phyloP scores from a whole-genome alignment of 192 early-diverging fungal genomes.

The Linnemannia exigua region DNA sequence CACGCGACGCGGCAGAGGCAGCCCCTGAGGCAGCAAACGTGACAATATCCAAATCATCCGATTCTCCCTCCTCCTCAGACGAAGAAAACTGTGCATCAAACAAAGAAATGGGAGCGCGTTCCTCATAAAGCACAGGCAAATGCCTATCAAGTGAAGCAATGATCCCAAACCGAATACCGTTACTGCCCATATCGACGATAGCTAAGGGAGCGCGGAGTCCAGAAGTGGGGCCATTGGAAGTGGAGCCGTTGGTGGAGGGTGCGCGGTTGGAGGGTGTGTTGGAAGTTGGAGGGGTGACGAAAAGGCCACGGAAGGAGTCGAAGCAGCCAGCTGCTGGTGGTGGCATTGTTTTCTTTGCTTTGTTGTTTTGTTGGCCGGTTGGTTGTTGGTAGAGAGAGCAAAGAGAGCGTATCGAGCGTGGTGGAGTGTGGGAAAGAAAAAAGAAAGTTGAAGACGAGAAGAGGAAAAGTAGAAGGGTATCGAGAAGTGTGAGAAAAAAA shows the following conservation, averaged over 20 bases:
- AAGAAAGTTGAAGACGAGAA: neutral
- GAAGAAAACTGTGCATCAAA: conserved; percentile 59
- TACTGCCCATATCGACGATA: conserved; percentile 72
- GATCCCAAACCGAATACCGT: conserved; percentile 71
- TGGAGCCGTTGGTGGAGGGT: neutral
- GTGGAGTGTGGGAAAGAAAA: neutral
- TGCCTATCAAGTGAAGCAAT: conserved; percentile 61
- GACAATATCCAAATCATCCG: conserved; percentile 1
- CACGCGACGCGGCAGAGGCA: neutral
- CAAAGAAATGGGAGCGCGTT: conserved; percentile 68
- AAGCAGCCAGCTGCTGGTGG: conserved; percentile 31
- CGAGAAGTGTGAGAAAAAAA: neutral
- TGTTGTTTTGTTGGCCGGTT: too few species aligned
- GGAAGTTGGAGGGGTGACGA: conserved; percentile 16
- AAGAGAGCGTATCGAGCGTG: neutral
- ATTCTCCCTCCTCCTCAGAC: neutral
- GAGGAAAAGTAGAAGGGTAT: neutral
- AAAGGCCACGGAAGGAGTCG: conserved; percentile 38
- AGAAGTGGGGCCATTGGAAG: conserved; percentile 1
- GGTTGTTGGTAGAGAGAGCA: neutral
- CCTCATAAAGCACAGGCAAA: conserved; percentile 68
- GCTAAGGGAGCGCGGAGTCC: conserved; percentile 55
- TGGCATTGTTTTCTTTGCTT: too few species aligned
- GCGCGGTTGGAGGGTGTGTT: neutral
- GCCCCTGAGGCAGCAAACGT: neutral